Evolutionary conservation across 768 basidiomycete species (phyloP).

Genomic region (Lepiota venenata): DNA sequence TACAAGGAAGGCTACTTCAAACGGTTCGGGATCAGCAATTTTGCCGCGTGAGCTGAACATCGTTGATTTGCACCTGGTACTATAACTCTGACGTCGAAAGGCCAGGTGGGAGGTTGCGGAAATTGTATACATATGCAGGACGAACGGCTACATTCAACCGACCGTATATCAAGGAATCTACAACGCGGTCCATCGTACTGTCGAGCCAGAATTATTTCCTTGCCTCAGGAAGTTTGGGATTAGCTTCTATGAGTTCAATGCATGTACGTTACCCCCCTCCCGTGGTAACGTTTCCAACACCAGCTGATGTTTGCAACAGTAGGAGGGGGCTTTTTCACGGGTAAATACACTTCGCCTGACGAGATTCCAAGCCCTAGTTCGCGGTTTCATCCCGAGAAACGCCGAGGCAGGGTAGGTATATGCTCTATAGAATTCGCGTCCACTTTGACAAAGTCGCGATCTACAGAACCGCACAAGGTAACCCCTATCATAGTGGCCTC

Average conservation of each 20-base stretch:
- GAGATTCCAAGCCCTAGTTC: slow-evolving; percentile 46
- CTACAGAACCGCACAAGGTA: slow-evolving; percentile 35
- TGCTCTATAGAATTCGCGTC: not conserved
- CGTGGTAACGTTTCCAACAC: not conserved
- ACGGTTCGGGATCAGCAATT: slow-evolving; percentile 64
- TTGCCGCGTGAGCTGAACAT: slow-evolving; percentile 36
- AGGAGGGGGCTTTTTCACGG: slow-evolving; percentile 58
- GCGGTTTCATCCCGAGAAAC: slow-evolving; percentile 47
- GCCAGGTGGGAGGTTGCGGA: slow-evolving; percentile 61
- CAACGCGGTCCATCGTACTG: slow-evolving; percentile 36
- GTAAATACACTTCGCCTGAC: slow-evolving; percentile 39
- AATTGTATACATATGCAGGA: slow-evolving; percentile 52
- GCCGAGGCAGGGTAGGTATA: slow-evolving; percentile 42
- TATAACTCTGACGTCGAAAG: not conserved
- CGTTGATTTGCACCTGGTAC: slow-evolving; percentile 11
- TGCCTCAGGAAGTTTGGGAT: slow-evolving; percentile 57
- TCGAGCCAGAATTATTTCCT: slow-evolving; percentile 46
- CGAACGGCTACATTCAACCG: slow-evolving; percentile 51
- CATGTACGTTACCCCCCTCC: slow-evolving; percentile 30
- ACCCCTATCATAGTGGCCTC: slow-evolving; percentile 13
- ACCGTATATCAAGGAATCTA: slow-evolving; percentile 52
- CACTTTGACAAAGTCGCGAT: not conserved
- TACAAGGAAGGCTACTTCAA: slow-evolving; percentile 58
- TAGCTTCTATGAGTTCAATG: slow-evolving; percentile 54
- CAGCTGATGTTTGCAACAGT: slow-evolving; percentile 30